These are phyloP conservation scores for Chytriomyces confervae DNA, from an alignment of 192 early-diverging fungal genomes.

Conservation along the genomic window DNA sequence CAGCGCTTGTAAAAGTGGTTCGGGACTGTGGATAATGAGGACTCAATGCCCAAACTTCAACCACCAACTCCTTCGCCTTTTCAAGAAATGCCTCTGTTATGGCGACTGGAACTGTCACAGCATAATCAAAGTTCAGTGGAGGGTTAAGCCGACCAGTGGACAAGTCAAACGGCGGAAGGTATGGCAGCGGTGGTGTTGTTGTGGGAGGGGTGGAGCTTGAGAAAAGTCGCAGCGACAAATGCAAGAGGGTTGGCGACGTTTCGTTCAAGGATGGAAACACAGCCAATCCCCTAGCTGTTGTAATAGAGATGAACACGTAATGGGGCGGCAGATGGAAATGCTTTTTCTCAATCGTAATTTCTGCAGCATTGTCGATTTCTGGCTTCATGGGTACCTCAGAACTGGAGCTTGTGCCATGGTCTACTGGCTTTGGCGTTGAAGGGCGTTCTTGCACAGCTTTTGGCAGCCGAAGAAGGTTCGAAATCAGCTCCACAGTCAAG, in stretches of 20 bases:
- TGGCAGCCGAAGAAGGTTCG: constrained; percentile 7
- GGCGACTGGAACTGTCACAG: constrained; percentile 46
- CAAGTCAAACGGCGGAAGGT: constrained; percentile 48
- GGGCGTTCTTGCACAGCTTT: neutral
- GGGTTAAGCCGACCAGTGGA: constrained; percentile 40
- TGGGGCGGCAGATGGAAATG: constrained; percentile 28
- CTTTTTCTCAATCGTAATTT: neutral
- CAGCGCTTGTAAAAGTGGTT: neutral
- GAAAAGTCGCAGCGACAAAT: constrained; percentile 43
- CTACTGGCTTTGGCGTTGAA: neutral
- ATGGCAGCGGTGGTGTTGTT: constrained; percentile 45
- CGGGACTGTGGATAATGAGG: neutral
- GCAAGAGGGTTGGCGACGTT: constrained; percentile 23
- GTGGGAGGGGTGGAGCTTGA: constrained; percentile 33
- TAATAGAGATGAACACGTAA: constrained; percentile 43
- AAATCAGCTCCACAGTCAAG: constrained; percentile 28
- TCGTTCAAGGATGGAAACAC: constrained; percentile 29
- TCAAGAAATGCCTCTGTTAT: constrained; percentile 37
- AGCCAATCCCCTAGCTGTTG: constrained; percentile 42
- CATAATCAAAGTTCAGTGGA: constrained; percentile 45
- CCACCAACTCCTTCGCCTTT: constrained; percentile 33
- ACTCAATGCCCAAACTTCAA: constrained; percentile 43
- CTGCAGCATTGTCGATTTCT: neutral
- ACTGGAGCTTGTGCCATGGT: neutral
- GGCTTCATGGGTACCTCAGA: neutral